Conservation (phyloP, 306 rosid genomes). For the Gynostemma pentaphyllum region DNA sequence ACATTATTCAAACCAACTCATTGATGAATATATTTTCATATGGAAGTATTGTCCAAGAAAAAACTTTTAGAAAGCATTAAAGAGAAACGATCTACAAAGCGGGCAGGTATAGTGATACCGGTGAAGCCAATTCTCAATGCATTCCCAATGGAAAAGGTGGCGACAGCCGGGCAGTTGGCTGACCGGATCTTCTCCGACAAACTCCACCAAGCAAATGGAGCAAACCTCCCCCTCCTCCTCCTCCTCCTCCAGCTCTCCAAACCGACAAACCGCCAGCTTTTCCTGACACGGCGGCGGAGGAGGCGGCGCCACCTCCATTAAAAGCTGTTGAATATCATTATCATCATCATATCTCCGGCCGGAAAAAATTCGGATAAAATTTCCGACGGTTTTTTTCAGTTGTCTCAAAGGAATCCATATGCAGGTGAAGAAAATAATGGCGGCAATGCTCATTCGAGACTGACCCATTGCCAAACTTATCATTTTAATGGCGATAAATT, state of each 20-base stretch:
- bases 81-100: slow-evolving; percentile 54
- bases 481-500: slow-evolving; percentile 23
- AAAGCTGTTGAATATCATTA: not conserved
- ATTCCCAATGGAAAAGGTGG: slow-evolving; percentile 52
- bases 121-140: slow-evolving; percentile 61
- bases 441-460: slow-evolving; percentile 31
- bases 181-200: slow-evolving; percentile 47
- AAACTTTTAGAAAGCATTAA: slow-evolving; percentile 2
- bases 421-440: slow-evolving; percentile 50
- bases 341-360: not conserved
- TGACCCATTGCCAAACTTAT: slow-evolving; percentile 30
- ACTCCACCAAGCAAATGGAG: slow-evolving; percentile 68
- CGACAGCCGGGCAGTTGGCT: slow-evolving; percentile 39
- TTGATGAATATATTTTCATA: too few relatives aligned
- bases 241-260: slow-evolving; percentile 7
- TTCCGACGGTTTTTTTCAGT: slow-evolving; percentile 27
- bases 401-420: slow-evolving; percentile 45
- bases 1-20: too few relatives aligned
- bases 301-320: not conserved
- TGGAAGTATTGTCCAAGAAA: too few relatives aligned
- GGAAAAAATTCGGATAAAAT: not conserved
- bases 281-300: not conserved
- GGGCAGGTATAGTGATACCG: slow-evolving; percentile 62
- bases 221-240: slow-evolving; percentile 35
- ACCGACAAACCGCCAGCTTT: slow-evolving; percentile 28